phyloP scores from a whole-genome alignment of 176 grass and related monocot species.

The Elymus sibiricus region DNA sequence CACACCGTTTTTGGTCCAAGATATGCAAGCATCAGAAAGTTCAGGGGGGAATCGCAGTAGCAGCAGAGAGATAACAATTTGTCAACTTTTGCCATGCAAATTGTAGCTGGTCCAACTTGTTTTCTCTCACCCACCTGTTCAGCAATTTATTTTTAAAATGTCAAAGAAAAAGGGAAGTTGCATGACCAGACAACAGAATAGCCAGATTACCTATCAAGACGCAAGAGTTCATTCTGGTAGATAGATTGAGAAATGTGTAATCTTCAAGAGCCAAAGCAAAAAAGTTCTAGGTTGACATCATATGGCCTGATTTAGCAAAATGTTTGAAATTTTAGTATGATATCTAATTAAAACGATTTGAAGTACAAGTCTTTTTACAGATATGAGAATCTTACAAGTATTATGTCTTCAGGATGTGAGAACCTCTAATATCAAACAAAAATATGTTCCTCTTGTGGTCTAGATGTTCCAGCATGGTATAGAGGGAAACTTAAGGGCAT shows the following conservation, averaged over 20 bases:
- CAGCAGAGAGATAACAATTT: slow-evolving; percentile 62
- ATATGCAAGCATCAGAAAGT: too few relatives aligned
- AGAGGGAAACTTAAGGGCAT: slow-evolving; percentile 53
- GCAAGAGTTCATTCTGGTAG: slow-evolving; percentile 45
- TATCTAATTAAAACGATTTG: neutral
- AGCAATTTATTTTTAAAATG: neutral
- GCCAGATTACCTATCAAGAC: slow-evolving; percentile 44
- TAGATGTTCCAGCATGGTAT: slow-evolving; percentile 39
- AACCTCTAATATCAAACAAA: slow-evolving; percentile 25
- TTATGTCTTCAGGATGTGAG: slow-evolving; percentile 39
- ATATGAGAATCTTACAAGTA: slow-evolving; percentile 26
- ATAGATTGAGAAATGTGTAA: slow-evolving; percentile 16
- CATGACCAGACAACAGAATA: neutral
- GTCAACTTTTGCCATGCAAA: slow-evolving; percentile 59
- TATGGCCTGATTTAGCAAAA: slow-evolving; percentile 34
- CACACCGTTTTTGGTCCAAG: too few relatives aligned
- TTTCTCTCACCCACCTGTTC: slow-evolving; percentile 16
- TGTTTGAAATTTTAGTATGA: neutral
- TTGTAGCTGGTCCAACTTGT: slow-evolving; percentile 45
- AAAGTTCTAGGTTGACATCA: neutral
- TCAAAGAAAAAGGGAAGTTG: neutral
- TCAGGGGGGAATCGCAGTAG: slow-evolving; percentile 24
- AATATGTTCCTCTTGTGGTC: slow-evolving; percentile 37
- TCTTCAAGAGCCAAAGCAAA: neutral
- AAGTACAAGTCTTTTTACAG: neutral